phyloP scores from a whole-genome alignment of 495 filamentous ascomycete genomes.

The Podospora tetraspora region DNA sequence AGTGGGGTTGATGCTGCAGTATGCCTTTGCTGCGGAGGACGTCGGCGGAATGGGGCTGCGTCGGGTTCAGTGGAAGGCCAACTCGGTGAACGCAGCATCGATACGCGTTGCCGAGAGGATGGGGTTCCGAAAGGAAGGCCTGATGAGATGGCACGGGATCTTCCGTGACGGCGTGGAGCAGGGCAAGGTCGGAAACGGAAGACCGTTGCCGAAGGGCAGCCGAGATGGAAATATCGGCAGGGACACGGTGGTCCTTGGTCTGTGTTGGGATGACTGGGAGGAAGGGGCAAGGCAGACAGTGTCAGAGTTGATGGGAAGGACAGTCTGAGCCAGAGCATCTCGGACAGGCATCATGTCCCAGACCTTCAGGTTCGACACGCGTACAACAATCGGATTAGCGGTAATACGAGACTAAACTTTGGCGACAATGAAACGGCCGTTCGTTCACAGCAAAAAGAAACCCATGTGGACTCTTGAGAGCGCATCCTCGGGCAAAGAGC shows the following conservation, averaged over 20 bases:
- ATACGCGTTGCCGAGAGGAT: conserved; percentile 23
- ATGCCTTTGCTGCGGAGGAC: conserved; percentile 19
- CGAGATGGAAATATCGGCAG: conserved; percentile 17
- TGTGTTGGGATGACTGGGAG: conserved; percentile 16
- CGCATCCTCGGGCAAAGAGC: too few species aligned
- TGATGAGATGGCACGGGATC: conserved; percentile 26
- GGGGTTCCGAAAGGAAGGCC: conserved; percentile 29
- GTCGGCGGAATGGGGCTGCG: conserved; percentile 28
- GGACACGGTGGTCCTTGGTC: conserved; percentile 21
- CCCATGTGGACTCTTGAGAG: too few species aligned
- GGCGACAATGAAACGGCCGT: too few species aligned
- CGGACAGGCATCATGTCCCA: too few species aligned
- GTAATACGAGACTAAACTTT: too few species aligned
- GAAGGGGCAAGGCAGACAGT: neutral
- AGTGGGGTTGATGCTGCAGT: conserved; percentile 28
- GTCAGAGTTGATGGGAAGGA: neutral
- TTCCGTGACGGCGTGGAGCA: conserved; percentile 15
- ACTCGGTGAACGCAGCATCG: conserved; percentile 22
- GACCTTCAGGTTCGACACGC: too few species aligned
- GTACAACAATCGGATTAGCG: too few species aligned
- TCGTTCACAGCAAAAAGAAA: too few species aligned
- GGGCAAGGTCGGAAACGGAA: conserved; percentile 20
- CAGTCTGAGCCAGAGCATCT: neutral
- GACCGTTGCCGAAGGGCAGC: conserved; percentile 7
- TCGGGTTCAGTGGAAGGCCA: conserved; percentile 29